A percentile compares a stretch with the other conserved stretches of the same genome.
Evolutionary conservation across 805 yeast species (phyloP).

Genomic region (Saccharomyces paradoxus): DNA sequence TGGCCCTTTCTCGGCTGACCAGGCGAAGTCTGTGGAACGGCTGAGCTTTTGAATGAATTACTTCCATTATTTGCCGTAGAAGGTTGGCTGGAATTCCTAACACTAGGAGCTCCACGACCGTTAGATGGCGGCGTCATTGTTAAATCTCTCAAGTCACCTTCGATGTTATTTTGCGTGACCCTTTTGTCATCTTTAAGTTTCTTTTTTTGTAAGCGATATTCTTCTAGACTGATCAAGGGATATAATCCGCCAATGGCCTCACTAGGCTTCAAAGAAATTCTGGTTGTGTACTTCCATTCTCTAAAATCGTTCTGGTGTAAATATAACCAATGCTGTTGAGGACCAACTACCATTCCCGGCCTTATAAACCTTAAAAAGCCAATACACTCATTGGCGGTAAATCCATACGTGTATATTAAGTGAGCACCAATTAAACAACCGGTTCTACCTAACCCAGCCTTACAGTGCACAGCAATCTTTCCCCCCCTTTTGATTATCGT

Average conservation of each 20-base stretch:
- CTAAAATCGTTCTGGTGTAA: constrained; percentile 92
- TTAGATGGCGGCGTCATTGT: constrained; percentile 27
- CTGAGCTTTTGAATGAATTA: constrained; percentile 11
- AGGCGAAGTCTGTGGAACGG: constrained; percentile 84
- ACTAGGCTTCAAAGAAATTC: constrained; percentile 59
- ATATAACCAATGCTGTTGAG: constrained; percentile 98
- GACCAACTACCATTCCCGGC: constrained; percentile 99
- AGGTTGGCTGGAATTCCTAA: constrained; percentile 25
- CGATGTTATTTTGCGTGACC: constrained; percentile 21
- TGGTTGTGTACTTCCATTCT: constrained; percentile 93
- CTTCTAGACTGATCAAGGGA: constrained; percentile 55
- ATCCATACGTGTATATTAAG: constrained; percentile 89
- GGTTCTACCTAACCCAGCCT: constrained; percentile 96
- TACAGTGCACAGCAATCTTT: constrained; percentile 97
- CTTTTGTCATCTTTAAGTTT: constrained; percentile 27
- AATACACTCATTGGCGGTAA: constrained; percentile 94
- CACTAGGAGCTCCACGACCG: constrained; percentile 22
- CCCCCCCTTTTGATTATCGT: constrained; percentile 80
- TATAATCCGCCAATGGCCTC: constrained; percentile 59
- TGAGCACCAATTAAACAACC: constrained; percentile 98
- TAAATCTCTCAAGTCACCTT: constrained; percentile 14
- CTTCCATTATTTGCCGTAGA: constrained; percentile 1
- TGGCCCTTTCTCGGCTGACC: constrained; percentile 85
- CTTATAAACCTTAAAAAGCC: constrained; percentile 93
- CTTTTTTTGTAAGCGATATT: constrained; percentile 46